These are phyloP conservation scores for Fragosphaeria purpurea DNA, from an alignment of 2,329 filamentous ascomycete genomes.

Conservation along the genomic window DNA sequence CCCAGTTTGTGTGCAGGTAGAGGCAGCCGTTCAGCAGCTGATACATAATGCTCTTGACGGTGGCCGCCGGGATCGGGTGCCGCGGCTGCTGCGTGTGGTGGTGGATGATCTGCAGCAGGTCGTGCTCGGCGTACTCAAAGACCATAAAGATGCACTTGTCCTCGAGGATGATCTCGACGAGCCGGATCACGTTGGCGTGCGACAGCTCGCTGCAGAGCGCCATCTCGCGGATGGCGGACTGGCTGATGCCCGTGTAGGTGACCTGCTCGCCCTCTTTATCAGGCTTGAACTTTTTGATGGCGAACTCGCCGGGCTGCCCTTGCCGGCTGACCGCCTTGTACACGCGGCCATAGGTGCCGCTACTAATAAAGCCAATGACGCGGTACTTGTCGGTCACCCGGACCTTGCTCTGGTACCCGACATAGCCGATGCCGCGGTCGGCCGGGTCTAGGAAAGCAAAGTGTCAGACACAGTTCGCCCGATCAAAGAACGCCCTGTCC, in stretches of 20 bases:
- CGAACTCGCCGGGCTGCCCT: slow-evolving; percentile 71
- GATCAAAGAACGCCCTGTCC: no score
- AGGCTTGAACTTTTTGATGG: slow-evolving; percentile 99
- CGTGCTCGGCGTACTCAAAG: slow-evolving; percentile 97
- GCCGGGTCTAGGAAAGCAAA: slow-evolving; percentile 33
- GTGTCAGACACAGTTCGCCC: no score
- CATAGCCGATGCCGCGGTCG: slow-evolving; percentile 36
- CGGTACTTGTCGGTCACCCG: slow-evolving; percentile 89
- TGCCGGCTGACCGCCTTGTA: slow-evolving; percentile 84
- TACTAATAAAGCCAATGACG: slow-evolving; percentile 96
- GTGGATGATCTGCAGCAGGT: slow-evolving; percentile 94
- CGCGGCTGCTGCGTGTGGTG: slow-evolving; percentile 86
- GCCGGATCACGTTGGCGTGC: slow-evolving; percentile 79
- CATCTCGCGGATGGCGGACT: slow-evolving; percentile 96
- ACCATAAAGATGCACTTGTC: slow-evolving; percentile 99
- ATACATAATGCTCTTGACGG: slow-evolving; percentile 89
- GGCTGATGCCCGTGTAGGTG: slow-evolving; percentile 94
- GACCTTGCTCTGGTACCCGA: slow-evolving; percentile 64
- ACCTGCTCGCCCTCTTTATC: slow-evolving; percentile 95
- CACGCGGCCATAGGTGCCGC: slow-evolving; percentile 92
- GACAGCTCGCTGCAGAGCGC: slow-evolving; percentile 85
- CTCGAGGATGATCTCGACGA: slow-evolving; percentile 92
- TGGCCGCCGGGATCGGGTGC: slow-evolving; percentile 77
- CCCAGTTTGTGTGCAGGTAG: slow-evolving; percentile 94
- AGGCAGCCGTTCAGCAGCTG: slow-evolving; percentile 91